These are phyloP conservation scores for Cyberlindnera americana DNA, from an alignment of 805 yeast genomes.

Conservation along the genomic window DNA sequence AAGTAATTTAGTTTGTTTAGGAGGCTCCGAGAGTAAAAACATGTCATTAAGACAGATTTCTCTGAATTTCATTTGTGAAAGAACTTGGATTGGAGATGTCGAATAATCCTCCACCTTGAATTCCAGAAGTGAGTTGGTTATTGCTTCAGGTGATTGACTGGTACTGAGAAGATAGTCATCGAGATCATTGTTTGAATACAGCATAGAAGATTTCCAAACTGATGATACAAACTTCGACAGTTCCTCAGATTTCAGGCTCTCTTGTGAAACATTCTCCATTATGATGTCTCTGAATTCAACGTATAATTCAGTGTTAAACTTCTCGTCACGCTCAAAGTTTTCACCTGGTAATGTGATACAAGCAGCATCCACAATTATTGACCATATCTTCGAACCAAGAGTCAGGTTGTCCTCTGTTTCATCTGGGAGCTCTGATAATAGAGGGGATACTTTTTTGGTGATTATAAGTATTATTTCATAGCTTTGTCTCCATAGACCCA, in stretches of 20 bases:
- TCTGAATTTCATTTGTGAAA: conserved; percentile 47
- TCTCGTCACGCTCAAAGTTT: conserved; percentile 36
- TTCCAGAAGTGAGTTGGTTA: conserved; percentile 35
- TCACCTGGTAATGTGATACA: conserved; percentile 36
- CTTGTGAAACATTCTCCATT: conserved; percentile 36
- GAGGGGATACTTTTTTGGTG: conserved; percentile 28
- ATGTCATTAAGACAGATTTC: conserved; percentile 54
- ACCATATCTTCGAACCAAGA: conserved; percentile 32
- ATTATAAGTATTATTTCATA: conserved; percentile 38
- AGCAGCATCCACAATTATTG: conserved; percentile 38
- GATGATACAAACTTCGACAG: conserved; percentile 43
- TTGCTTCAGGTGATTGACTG: conserved; percentile 31
- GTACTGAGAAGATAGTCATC: conserved; percentile 38
- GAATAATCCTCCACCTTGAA: conserved; percentile 50
- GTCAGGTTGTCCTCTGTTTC: conserved; percentile 6
- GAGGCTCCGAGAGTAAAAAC: conserved; percentile 34
- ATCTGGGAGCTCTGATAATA: conserved; percentile 11
- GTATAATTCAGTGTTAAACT: conserved; percentile 45
- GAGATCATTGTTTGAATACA: conserved; percentile 53
- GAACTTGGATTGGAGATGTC: conserved; percentile 45
- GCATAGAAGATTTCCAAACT: conserved; percentile 57
- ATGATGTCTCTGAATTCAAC: conserved; percentile 37
- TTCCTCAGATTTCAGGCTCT: conserved; percentile 28
- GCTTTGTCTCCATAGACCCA: conserved; percentile 54
- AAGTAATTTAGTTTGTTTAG: conserved; percentile 24